Base-by-base conservation (phyloP, 345 rosid genomes). In the Brassica incana region DNA sequence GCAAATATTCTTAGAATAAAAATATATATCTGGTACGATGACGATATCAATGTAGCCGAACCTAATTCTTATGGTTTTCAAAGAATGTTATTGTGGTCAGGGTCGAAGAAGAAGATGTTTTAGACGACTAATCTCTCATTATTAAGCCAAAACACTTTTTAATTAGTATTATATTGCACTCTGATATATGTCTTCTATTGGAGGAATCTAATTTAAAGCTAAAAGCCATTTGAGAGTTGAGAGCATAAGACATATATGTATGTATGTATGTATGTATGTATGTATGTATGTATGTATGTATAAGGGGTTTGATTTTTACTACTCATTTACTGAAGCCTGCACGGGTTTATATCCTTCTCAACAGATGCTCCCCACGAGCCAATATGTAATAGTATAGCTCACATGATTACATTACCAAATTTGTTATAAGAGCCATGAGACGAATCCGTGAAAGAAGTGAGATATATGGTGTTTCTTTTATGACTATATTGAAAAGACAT, bases 371-470 rank as follows among this genome's bases (percentile, higher is more conserved):
- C 62, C 32, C 69, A 67, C 69, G 32, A 79, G 43, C 71, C 75
- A 69, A 74, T 3, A 27, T 62, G 71, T 18, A 61, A 48, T 25
- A 63, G 32, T 36, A 75, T 64, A 30, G 48, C 60, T 54, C 60
- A 54, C 5, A 54, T 54, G 60, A 54, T 54, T 54, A 54, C 60
- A 15, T 54, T 54, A 54, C 83, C 71, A 80, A 29, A 69, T 69
- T 69, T 74, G 83, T 25, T 69, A 74, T 29, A 35, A 74, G 67
- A 69, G 38, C 66, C 79, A 74, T 16, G 75, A 69, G 67, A 80
- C 36, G 60, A 79, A 73, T 73, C 65, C 38, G 3, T 52, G 18
- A 79, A 30, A 23, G 54, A 65, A 50, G 18, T 63, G 61, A 5
- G 58, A 48, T 20, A 20, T 20, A 20, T 68, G 15, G 43, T 74